Conservation (phyloP, 345 rosid genomes). For the Lumnitzera littorea region DNA sequence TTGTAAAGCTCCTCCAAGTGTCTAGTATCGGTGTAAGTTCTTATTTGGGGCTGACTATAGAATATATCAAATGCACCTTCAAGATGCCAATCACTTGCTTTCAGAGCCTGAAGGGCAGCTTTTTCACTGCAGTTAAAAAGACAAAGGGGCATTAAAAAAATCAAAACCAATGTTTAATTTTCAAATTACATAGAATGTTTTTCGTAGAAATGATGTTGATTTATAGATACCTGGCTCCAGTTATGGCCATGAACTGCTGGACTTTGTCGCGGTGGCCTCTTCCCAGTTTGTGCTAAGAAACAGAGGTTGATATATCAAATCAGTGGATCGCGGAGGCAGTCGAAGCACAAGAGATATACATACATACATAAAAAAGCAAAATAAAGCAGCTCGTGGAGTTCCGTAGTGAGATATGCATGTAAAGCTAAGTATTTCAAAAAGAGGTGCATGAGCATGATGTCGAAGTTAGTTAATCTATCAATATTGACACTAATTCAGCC, state of each 20-base stretch:
- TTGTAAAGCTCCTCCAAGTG: conserved; percentile 91
- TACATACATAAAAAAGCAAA: not conserved
- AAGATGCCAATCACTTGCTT: conserved; percentile 89
- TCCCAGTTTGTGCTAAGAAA: conserved; percentile 63
- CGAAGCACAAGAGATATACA: not conserved
- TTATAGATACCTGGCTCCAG: conserved; percentile 64
- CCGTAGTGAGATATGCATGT: too few species aligned
- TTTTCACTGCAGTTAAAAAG: conserved; percentile 60
- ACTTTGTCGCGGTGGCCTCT: conserved; percentile 86
- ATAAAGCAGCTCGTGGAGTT: too few species aligned
- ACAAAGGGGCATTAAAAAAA: not conserved
- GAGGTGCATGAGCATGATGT: too few species aligned
- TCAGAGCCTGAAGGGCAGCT: conserved; percentile 73
- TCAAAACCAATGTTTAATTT: not conserved
- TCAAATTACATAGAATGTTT: not conserved
- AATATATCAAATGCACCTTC: conserved; percentile 93
- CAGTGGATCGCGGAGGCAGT: not conserved
- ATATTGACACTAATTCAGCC: too few species aligned
- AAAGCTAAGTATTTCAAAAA: too few species aligned
- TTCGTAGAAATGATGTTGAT: conserved; percentile 3
- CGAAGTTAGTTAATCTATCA: too few species aligned
- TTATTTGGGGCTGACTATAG: conserved; percentile 77
- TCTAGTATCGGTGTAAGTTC: conserved; percentile 60
- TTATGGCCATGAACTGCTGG: conserved; percentile 80
- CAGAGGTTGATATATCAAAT: not conserved